Base-by-base conservation (phyloP, 352 stramenopile species). In the Globisporangium ultimum region DNA sequence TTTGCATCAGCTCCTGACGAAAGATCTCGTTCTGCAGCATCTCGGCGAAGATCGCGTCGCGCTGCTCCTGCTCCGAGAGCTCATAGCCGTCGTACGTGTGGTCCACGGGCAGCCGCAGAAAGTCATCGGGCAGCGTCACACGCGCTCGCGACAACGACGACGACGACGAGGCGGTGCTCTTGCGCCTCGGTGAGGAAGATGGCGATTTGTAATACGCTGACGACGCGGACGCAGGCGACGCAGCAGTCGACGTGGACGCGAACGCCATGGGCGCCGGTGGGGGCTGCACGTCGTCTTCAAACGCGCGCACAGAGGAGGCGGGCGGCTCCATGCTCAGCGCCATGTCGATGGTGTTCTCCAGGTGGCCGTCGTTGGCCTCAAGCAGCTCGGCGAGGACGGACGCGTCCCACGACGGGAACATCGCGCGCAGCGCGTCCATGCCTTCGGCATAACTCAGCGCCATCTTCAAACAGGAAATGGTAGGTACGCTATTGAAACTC, bases 1-100 rank as follows among this genome's bases (percentile, higher is more conserved):
- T 87, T 14, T 67, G 74, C 18, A 91, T 58, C 34, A 95, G 62
- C 51, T 95, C 70, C 51, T 92, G 64, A 14, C 83, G 81, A 60
- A 93, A 91, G 59, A 92, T 84, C 66, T 93, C 81, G 52, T 91
- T 84, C 61, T 95, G 85, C 47, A 95, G 50, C 85, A 93, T 95
- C 18, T 77, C 76, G 9, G 85, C 85, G 41, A 95, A 58, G 38
- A 82, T 70, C 1, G 79, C 79, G 55, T 94, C 83, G 43, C 79
- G 76, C 41, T 85, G 69, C 51, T 91, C 83, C 60, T 93, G 85
- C 21, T 87, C 81, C 9, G 74, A 80, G 64, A 87, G 48, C 43
- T 60, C 51, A 20, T 57, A 56, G 36, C 48, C 32, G 24, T 42
- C 55, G 43, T 60, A 54, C 9, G 42, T 32, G 10, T 52, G 63